Evolutionary conservation across 2,329 filamentous ascomycete species (phyloP), one percentile per base, ranked within the genome.

Genomic region (Moelleriella libera): DNA sequence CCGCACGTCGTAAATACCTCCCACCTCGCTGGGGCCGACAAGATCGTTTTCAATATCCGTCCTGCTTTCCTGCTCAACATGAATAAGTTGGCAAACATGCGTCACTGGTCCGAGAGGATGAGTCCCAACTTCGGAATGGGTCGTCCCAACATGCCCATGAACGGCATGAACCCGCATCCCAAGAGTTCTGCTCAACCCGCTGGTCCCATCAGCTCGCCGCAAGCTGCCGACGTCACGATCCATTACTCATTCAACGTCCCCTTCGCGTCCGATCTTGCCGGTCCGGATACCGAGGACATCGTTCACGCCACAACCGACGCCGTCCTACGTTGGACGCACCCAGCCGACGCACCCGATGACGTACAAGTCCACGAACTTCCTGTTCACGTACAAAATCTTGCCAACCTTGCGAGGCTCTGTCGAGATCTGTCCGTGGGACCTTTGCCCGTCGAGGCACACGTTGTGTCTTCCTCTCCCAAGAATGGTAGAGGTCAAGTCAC

Each of bases 201-300:
- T 50, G 68, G 76, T 49, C 71, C 78, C 53, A 70, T 80, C 61
- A 74, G 81, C 57, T 81, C 84, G 54, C 79, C 83, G 49, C 81
- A 83, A 54, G 73, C 82, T 52, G 76, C 83, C 60, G 85, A 90
- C 63, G 74, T 82, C 46, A 81, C 80, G 54, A 86, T 97, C 66
- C 88, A 94, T 66, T 83, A 95, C 64, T 90, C 88, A 54, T 97
- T 98, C 80, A 97, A 96, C 63, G 85, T 98, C 45, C 92, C 92
- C 51, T 96, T 97, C 68, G 83, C 88, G 56, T 94, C 87, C 53
- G 90, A 90, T 59, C 80, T 98, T 51, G 79, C 86, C 52, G 92
- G 92, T 34, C 92, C 92, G 53, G 88, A 97, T 60, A 85, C 85
- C 55, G 88, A 96, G 65, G 89, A 97, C 66, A 87, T 98, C 58